These are phyloP conservation scores for Aspergillus caelatus DNA, from an alignment of 2,329 filamentous ascomycete species.

Conservation along the genomic window DNA sequence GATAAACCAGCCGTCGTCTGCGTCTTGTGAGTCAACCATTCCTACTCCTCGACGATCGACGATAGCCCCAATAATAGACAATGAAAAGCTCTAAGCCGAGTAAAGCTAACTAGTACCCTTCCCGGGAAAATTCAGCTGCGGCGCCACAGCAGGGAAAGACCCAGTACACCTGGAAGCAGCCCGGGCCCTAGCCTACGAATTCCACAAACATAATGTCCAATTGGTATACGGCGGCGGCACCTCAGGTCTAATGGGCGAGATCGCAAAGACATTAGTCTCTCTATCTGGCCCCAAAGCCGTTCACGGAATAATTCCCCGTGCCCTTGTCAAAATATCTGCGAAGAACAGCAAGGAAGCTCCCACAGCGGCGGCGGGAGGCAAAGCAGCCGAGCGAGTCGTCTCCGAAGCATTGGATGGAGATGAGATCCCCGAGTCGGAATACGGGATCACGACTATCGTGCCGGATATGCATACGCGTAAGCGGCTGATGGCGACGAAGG, in stretches of 20 bases:
- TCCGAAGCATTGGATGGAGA: slow-evolving; percentile 9
- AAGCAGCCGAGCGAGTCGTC: slow-evolving; percentile 55
- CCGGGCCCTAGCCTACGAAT: slow-evolving; percentile 69
- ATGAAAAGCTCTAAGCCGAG: too few relatives aligned
- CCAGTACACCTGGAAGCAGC: slow-evolving; percentile 78
- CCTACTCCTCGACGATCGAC: too few relatives aligned
- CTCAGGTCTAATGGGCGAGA: slow-evolving; percentile 90
- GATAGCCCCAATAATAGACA: too few relatives aligned
- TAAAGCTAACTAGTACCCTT: too few relatives aligned
- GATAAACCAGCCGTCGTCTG: slow-evolving; percentile 69
- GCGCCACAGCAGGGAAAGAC: slow-evolving; percentile 72
- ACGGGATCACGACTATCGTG: slow-evolving; percentile 85
- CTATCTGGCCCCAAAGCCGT: slow-evolving; percentile 79
- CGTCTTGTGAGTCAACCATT: slow-evolving; percentile 67
- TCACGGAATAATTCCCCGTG: slow-evolving; percentile 89
- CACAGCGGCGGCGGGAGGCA: background rate
- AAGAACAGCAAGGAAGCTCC: slow-evolving; percentile 26
- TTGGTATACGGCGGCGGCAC: slow-evolving; percentile 96
- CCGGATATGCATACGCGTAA: slow-evolving; percentile 97
- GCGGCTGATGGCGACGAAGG: slow-evolving; percentile 86
- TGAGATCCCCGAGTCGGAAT: slow-evolving; percentile 44
- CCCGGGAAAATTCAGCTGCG: slow-evolving; percentile 62
- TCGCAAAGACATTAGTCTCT: slow-evolving; percentile 81
- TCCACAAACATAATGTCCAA: slow-evolving; percentile 75
- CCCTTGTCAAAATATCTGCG: slow-evolving; percentile 74